Conservation (phyloP, 306 rosid genomes). For the Pterocarpus santalinus region DNA sequence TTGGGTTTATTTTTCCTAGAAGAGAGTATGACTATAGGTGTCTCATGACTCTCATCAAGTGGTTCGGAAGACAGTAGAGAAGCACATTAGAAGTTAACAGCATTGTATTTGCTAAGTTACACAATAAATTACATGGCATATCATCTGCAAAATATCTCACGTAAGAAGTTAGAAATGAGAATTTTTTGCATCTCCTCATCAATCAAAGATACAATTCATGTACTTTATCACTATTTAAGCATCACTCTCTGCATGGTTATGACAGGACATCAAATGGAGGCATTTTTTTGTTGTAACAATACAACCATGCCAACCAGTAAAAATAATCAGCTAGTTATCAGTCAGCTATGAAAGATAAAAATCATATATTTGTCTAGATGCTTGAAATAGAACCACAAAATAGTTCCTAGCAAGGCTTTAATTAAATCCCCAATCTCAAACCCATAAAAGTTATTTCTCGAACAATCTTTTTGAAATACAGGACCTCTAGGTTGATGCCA, state of each 20-base stretch:
- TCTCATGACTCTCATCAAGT: background rate
- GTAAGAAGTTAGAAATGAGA: background rate
- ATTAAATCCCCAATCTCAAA: slow-evolving; percentile 33
- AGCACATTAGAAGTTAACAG: background rate
- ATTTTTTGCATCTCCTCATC: slow-evolving; percentile 9
- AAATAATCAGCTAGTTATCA: slow-evolving; percentile 12
- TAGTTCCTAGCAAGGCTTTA: slow-evolving; percentile 18
- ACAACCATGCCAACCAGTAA: background rate
- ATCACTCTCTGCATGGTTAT: slow-evolving; percentile 7
- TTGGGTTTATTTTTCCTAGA: background rate
- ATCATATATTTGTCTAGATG: background rate
- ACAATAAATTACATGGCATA: background rate
- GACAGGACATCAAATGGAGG: background rate
- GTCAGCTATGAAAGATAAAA: background rate
- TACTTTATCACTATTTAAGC: background rate
- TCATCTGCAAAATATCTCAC: background rate
- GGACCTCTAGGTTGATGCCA: slow-evolving; percentile 20
- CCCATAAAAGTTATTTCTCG: background rate
- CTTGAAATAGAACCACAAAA: background rate
- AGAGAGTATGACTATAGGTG: background rate
- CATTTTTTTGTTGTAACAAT: slow-evolving; percentile 5
- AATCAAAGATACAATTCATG: background rate
- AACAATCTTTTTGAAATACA: background rate
- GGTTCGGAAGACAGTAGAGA: slow-evolving; percentile 9
- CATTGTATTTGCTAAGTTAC: slow-evolving; percentile 11